Percentiles rank a stretch among this genome's conserved stretches.
phyloP scores from a whole-genome alignment of 306 rosid genomes.

The Castanea mollissima region DNA sequence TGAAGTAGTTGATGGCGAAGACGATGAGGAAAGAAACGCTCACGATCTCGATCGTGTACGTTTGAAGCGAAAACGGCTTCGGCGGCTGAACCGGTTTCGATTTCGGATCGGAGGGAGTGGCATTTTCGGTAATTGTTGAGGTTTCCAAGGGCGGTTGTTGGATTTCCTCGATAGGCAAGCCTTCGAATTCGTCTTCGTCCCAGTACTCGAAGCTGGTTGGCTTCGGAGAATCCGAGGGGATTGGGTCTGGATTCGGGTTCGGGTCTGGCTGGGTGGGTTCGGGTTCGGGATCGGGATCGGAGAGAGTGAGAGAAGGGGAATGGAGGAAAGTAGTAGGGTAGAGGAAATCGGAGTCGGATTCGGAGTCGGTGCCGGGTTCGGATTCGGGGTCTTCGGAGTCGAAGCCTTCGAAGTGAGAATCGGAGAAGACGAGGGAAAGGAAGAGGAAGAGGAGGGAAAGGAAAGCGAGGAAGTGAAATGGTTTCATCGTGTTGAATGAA shows the following conservation, averaged over 20 bases:
- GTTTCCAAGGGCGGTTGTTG: slow-evolving; percentile 24
- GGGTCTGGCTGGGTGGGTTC: slow-evolving; percentile 26
- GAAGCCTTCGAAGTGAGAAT: slow-evolving; percentile 88
- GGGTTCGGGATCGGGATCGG: slow-evolving; percentile 41
- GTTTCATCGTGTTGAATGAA: not conserved
- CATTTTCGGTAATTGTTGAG: slow-evolving; percentile 22
- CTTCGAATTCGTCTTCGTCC: slow-evolving; percentile 99
- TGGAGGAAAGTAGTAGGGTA: slow-evolving; percentile 48
- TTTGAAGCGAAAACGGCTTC: slow-evolving; percentile 6
- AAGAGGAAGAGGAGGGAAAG: slow-evolving; percentile 26
- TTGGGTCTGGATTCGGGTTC: slow-evolving; percentile 8
- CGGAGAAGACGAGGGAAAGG: slow-evolving; percentile 31
- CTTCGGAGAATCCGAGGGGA: slow-evolving; percentile 45
- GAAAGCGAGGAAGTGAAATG: not conserved
- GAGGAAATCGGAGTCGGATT: slow-evolving; percentile 41
- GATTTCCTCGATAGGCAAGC: slow-evolving; percentile 39
- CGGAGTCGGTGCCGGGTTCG: slow-evolving; percentile 53
- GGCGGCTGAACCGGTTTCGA: slow-evolving; percentile 25
- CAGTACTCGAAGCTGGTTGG: slow-evolving; percentile 64
- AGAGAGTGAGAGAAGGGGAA: slow-evolving; percentile 51
- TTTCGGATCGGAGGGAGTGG: slow-evolving; percentile 22
- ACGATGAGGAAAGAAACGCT: slow-evolving; percentile 62
- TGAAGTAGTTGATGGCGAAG: slow-evolving; percentile 71
- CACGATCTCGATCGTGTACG: slow-evolving; percentile 61
- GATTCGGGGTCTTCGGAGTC: slow-evolving; percentile 63